Base-by-base conservation (phyloP, 2,329 filamentous ascomycete genomes). In the Fusarium algeriense region DNA sequence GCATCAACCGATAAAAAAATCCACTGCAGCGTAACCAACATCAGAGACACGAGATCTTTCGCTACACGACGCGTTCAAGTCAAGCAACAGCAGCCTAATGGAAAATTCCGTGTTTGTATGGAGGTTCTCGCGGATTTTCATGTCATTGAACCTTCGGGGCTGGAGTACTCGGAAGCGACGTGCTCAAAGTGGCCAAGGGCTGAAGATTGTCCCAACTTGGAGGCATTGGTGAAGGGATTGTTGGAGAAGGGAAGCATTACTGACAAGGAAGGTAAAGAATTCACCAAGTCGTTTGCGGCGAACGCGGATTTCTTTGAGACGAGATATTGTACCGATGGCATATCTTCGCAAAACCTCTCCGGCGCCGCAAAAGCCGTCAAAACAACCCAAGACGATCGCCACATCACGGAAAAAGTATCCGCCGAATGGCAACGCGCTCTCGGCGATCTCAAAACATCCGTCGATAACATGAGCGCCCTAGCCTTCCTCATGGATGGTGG, bases 101-200 rank as follows among this genome's bases (percentile, higher is more conserved):
- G 81, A 13, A 64, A 73, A 6, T 61, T 75, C 9, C 80, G 85
- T 30, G 59, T 77, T 1, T 85, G 83, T 54, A 67, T 86, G 34
- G 80, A 85, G 54, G 72, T 85, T 2, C 69, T 84, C 2, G 81
- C 81, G 1, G 85, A 87, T 59, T 87, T 87, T 59, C 85, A 86
- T 32, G 70, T 79, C 7, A 69, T 73, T 9, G 85, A 87, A 66
- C 67, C 77, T 3, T 78, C 77, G 0, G 28, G 81, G 4, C 52
- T 86, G 14, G 69, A 74, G 0, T 87, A 83, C 63, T 82, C 82
- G 2, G 78, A 78, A 4, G 67, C 79, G 2, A 84, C 83, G 0
- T 64, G 49, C 2, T 71, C 67, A 2, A 26, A 26, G 0, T 86
- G 84, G 68, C 70, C 75, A 0, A 59, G 64, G 3, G 66, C 78